Evolutionary conservation across 164 flowering plant species (phyloP), one percentile per base, ranked within the genome.

Genomic region (Vitis riparia): DNA sequence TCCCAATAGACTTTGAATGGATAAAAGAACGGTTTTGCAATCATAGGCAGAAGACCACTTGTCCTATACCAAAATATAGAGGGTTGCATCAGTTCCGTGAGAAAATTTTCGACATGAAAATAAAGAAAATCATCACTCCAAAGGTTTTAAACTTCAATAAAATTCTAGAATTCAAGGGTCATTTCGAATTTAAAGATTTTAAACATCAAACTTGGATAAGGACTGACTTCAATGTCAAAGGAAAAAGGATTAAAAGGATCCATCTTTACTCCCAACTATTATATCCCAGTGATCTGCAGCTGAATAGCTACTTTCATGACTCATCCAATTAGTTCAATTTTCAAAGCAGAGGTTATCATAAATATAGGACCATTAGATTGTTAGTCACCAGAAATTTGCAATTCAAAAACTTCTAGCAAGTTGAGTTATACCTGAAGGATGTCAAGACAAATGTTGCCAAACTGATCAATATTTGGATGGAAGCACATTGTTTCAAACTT

Each of bases 31-130:
- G 50, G 92, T 88, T 78, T 89, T 80, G 78, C 86, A 83, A 77
- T 89, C 94, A 79, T 90, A 88, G 49, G 92, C 92, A 48, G 94
- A 88, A 23, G 94, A 86, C 92, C 94, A 90, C 77, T 90, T 88
- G 76, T 90, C 94, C 94, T 88, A 37, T 17, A 44, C 63, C 44
- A 32, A 68, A 2, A 51, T 2, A 55, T 49, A 56, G 15, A n/a
- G 16, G 5, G 67, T 50, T 37, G 11, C 17, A 52, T 70, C 63
- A 69, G 23, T 56, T 32, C 1, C 63, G 16, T 10, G 8, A 19
- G 66, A 55, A 10, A 62, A n/a, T 4, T 11, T n/a, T 44, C 37
- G n/a, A 53, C 15, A 13, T 1, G 30, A 59, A 10, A 63, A 10
- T 6, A 51, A 55, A 71, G 51, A 7, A 57, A 56, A 56, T 37